phyloP scores from a whole-genome alignment of 805 yeast species.

The Ogataea ramenticola region DNA sequence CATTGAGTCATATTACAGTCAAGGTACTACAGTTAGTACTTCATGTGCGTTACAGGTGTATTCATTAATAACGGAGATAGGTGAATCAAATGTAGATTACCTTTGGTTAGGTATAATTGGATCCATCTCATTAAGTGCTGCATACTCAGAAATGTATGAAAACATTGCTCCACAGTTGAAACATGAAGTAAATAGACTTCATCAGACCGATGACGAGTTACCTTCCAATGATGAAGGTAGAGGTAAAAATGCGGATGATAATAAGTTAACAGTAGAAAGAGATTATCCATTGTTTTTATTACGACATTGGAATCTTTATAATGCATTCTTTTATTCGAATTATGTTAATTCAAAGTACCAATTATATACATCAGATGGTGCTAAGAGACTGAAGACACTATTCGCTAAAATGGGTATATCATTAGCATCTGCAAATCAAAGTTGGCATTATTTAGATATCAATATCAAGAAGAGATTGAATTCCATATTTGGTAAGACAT shows the following conservation, averaged over 20 bases:
- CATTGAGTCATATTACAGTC: slow-evolving; percentile 71
- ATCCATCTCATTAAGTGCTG: slow-evolving; percentile 68
- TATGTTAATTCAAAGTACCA: slow-evolving; percentile 82
- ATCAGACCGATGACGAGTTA: too few relatives aligned
- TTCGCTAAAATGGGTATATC: slow-evolving; percentile 97
- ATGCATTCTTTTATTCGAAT: slow-evolving; percentile 84
- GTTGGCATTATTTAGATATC: slow-evolving; percentile 87
- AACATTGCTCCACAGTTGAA: slow-evolving; percentile 63
- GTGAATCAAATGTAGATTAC: slow-evolving; percentile 63
- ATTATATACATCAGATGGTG: slow-evolving; percentile 89
- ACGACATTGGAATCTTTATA: slow-evolving; percentile 91
- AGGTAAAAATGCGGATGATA: slow-evolving; percentile 26
- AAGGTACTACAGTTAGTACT: slow-evolving; percentile 71
- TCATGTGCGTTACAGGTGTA: slow-evolving; percentile 77
- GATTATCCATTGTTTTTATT: slow-evolving; percentile 83
- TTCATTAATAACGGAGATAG: slow-evolving; percentile 70
- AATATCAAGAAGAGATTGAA: slow-evolving; percentile 68
- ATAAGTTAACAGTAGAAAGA: slow-evolving; percentile 54
- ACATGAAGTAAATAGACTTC: slow-evolving; percentile 74
- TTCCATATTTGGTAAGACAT: slow-evolving; percentile 57
- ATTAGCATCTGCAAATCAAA: slow-evolving; percentile 78
- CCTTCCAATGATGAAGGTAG: slow-evolving; percentile 10
- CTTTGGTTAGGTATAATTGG: slow-evolving; percentile 91
- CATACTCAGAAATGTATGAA: slow-evolving; percentile 69
- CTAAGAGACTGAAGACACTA: slow-evolving; percentile 77